A percentile compares a stretch with the other conserved stretches of the same genome.
Evolutionary conservation across 768 basidiomycete genomes (phyloP).

Genomic region (Agaricus blazei): DNA sequence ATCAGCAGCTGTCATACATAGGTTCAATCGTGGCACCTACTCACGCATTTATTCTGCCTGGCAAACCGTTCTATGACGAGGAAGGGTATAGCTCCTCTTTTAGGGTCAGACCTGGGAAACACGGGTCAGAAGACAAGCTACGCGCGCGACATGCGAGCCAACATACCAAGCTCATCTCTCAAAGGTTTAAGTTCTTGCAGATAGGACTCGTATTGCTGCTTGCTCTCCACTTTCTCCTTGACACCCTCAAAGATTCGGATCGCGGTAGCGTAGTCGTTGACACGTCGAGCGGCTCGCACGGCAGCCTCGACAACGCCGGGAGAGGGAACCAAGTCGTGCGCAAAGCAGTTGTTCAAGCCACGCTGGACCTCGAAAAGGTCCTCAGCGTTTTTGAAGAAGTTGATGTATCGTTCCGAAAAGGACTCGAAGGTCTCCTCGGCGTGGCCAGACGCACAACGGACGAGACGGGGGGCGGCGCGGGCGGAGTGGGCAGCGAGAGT

Average conservation of each 20-base stretch:
- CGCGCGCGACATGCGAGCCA: not conserved
- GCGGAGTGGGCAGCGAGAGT: conserved; percentile 29
- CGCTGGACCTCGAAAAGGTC: conserved; percentile 99
- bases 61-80: conserved; percentile 11
- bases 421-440: conserved; percentile 90
- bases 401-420: conserved; percentile 90
- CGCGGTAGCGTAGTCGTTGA: conserved; percentile 96
- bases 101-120: conserved; percentile 28
- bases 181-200: conserved; percentile 85
- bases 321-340: conserved; percentile 93
- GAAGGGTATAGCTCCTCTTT: conserved; percentile 43
- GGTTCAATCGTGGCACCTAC: not conserved
- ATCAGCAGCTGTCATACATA: not conserved
- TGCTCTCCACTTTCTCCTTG: conserved; percentile 97
- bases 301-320: conserved; percentile 83
- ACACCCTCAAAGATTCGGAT: conserved; percentile 95
- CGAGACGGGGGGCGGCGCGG: conserved; percentile 35
- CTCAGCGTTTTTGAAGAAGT: conserved; percentile 88
- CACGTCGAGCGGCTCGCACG: conserved; percentile 79
- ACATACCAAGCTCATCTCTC: conserved; percentile 86
- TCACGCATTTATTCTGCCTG: not conserved
- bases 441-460: conserved; percentile 54
- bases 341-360: conserved; percentile 99
- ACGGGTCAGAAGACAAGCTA: not conserved
- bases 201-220: conserved; percentile 90